Evolutionary conservation across 495 filamentous ascomycete species (phyloP), one percentile per base, ranked within the genome.

Genomic region (Friedmanniomyces endolithicus): DNA sequence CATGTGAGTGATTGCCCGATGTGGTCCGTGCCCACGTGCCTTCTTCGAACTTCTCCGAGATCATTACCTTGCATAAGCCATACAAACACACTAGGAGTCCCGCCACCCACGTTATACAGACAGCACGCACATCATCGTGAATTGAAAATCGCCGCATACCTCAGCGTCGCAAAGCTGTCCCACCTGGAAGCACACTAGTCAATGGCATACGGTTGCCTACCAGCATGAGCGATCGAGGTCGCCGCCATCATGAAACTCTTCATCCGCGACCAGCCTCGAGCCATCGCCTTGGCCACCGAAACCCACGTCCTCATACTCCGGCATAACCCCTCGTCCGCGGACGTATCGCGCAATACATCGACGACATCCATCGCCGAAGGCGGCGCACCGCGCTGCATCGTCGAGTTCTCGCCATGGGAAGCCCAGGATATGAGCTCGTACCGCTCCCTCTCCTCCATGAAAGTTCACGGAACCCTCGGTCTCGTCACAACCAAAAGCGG

Each of bases 401-500:
- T 97, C 52, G 88, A 96, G 65, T 94, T 96, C 70, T 72, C 79
- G 0, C 71, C 76, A 11, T 64, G 76, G n/a, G 71, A 78, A n/a
- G 70, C 78, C 41, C 73, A 78, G 43, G 77, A 92, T 51, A 72
- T 96, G 33, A 72, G 72, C 54, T 83, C 83, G 29, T 97, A 88
- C 67, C 78, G 82, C 49, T 72, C 82, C 3, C 66, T 95, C 39
- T 84, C 83, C 41, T 72, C 77, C n/a, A 74, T 80, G 19, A 79
- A 81, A n/a, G 86, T 88, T 33, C 80, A 88, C 61, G 92, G 92
- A 29, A 96, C 90, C 1, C 76, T 98, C 50, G 92, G 92, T 0
- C 72, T 98, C 35, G 87, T 97, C 56, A 90, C 89, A 1, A 75
- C 96, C 46, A 78, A 79, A 45, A 19, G 12, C 75, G n/a, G 81